phyloP scores from a whole-genome alignment of 768 basidiomycete species.

The Boletus subcaerulescens region DNA sequence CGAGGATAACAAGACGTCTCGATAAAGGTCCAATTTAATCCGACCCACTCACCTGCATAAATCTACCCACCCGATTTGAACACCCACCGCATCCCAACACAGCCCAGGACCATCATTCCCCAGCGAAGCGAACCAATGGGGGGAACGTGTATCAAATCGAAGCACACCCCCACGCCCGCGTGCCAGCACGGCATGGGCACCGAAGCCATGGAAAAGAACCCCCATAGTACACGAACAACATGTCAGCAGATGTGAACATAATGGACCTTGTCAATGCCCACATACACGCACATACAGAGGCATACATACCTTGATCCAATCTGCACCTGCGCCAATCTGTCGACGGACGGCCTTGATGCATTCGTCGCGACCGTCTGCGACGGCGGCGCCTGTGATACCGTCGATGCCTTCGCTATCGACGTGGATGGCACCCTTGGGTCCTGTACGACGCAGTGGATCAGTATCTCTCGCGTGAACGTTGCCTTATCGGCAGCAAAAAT shows the following conservation, averaged over 20 bases:
- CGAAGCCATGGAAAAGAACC: too few species aligned
- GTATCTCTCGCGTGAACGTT: neutral
- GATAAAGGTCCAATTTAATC: neutral
- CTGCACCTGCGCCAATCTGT: slow-evolving; percentile 63
- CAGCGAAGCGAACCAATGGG: neutral
- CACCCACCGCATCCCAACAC: neutral
- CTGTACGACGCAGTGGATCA: slow-evolving; percentile 29
- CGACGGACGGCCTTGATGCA: slow-evolving; percentile 54
- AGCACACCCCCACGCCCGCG: neutral
- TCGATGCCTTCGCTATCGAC: slow-evolving; percentile 48
- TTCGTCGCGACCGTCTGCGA: slow-evolving; percentile 54
- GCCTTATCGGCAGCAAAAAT: neutral
- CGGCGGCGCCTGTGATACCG: slow-evolving; percentile 54
- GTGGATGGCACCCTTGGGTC: slow-evolving; percentile 49
- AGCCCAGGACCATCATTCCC: neutral
- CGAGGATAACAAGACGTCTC: neutral
- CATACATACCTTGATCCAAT: slow-evolving; percentile 20
- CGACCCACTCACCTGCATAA: slow-evolving; percentile 44
- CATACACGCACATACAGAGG: slow-evolving; percentile 1
- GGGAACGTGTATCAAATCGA: slow-evolving; percentile 17
- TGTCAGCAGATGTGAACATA: too few species aligned
- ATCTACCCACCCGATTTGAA: slow-evolving; percentile 34
- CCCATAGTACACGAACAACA: too few species aligned
- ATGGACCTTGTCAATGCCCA: neutral
- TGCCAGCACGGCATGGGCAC: neutral